Evolutionary conservation across 345 rosid genomes (phyloP), one percentile per base, ranked within the genome.

Genomic region (Linum trigynum): DNA sequence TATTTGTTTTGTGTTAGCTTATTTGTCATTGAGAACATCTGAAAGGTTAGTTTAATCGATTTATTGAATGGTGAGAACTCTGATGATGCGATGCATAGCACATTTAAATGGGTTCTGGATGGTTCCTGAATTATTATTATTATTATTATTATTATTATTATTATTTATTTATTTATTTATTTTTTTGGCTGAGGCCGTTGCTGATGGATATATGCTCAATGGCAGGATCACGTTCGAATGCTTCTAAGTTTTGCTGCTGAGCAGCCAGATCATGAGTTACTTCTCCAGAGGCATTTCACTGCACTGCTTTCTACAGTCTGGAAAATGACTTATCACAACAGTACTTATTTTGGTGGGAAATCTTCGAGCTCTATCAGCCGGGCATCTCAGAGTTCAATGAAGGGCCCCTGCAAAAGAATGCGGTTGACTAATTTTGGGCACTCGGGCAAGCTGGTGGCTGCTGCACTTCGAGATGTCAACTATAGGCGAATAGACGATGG

Each of bases 261-360:
- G 72, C 88, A 81, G 79, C 88, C 87, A 65, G 95, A 95, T 75
- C 79, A 78, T 38, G 99, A 95, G 79, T 81, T 82, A 67, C 96
- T 95, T 61, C 90, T 95, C 63, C 99, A 87, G 76, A 89, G 76
- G 76, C 99, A 95, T 80, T 95, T 89, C 71, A 79, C 91, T 6
- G 89, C 90, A 60, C 74, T 95, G 73, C 89, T 95, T 64, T 81
- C 98, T 66, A 76, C 97, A 15, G 82, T 84, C 36, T 89, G 99
- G 99, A 84, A 81, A 85, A 75, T 50, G 58, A 73, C 74, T 7
- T 66, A 77, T 60, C 69, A 43, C 56, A 85, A 82, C 78, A 83
- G 77, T 76, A 80, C 84, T 43, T 67, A 64, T 69, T 76, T 69
- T 59, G 78, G 79, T 70, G 82, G 85, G 69, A 85, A 82, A 69